Evolutionary conservation across 306 rosid species (phyloP).

Genomic region (Acacia crassicarpa): DNA sequence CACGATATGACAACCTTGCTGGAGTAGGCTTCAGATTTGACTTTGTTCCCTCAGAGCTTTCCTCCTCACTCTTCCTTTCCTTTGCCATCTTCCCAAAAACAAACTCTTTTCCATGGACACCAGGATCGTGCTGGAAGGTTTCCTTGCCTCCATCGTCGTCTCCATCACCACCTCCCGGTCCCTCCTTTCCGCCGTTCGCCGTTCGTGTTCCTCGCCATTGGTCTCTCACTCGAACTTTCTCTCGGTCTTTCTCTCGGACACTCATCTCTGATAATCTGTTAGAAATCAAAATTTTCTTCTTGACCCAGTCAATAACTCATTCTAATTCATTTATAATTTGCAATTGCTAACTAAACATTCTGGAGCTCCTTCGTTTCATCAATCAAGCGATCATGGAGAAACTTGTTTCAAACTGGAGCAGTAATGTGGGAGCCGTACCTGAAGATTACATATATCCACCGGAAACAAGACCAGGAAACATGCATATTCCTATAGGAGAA

Average conservation of each 20-base stretch:
- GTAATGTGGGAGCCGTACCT: neutral
- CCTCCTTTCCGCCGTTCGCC: too few species aligned
- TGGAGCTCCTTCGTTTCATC: neutral
- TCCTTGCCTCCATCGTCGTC: too few species aligned
- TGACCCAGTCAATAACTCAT: neutral
- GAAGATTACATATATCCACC: slow-evolving; percentile 36
- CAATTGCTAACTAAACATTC: neutral
- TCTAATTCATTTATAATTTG: neutral
- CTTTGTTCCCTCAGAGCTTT: too few species aligned
- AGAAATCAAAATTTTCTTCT: too few species aligned
- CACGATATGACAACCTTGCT: too few species aligned
- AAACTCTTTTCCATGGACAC: too few species aligned
- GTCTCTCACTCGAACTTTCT: accelerated
- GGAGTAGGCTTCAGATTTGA: too few species aligned
- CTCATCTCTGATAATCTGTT: accelerated
- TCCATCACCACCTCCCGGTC: too few species aligned
- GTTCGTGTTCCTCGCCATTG: too few species aligned
- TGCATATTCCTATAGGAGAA: slow-evolving; percentile 7
- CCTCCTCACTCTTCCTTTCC: too few species aligned
- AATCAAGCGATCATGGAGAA: neutral
- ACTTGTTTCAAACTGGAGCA: slow-evolving; percentile 32
- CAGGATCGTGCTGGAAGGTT: too few species aligned
- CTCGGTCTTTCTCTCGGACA: accelerated
- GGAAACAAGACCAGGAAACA: slow-evolving; percentile 37
- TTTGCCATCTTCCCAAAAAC: too few species aligned